These are phyloP conservation scores for Litchi chinensis DNA, from an alignment of 345 rosid genomes.

Conservation along the genomic window DNA sequence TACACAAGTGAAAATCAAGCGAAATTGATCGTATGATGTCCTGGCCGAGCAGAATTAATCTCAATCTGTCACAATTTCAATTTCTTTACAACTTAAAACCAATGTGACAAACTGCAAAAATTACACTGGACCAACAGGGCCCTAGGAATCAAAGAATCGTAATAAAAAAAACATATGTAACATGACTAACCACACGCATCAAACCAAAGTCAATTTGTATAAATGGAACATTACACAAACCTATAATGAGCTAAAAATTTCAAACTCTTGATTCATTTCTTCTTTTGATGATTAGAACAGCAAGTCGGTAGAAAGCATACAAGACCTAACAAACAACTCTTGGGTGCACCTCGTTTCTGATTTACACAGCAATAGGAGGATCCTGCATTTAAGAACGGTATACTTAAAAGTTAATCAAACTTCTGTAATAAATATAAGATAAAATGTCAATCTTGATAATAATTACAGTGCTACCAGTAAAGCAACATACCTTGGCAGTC, in stretches of 20 bases:
- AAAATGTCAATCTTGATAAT: not conserved
- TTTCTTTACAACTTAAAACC: slow-evolving; percentile 16
- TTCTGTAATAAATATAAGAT: no score
- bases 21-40: not conserved
- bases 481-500: slow-evolving; percentile 66
- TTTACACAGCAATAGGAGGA: slow-evolving; percentile 74
- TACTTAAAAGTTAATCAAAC: not conserved
- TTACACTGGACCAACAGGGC: slow-evolving; percentile 23
- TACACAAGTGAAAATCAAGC: not conserved
- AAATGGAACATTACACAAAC: slow-evolving; percentile 15
- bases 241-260: slow-evolving; percentile 21
- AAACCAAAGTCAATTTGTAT: slow-evolving; percentile 25
- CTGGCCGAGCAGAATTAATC: not conserved
- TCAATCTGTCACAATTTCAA: slow-evolving; percentile 18
- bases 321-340: slow-evolving; percentile 3
- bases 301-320: slow-evolving; percentile 2
- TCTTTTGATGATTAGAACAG: slow-evolving; percentile 20
- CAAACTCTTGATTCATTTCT: slow-evolving; percentile 12
- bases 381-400: slow-evolving; percentile 52
- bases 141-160: slow-evolving; percentile 43
- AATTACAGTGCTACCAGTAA: slow-evolving; percentile 4
- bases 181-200: slow-evolving; percentile 15
- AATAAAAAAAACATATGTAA: slow-evolving; percentile 1
- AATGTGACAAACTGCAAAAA: slow-evolving; percentile 22
- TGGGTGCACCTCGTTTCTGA: slow-evolving; percentile 13